These are phyloP conservation scores for Geotrichum reessii DNA, from an alignment of 1,139 yeast species.

Conservation along the genomic window DNA sequence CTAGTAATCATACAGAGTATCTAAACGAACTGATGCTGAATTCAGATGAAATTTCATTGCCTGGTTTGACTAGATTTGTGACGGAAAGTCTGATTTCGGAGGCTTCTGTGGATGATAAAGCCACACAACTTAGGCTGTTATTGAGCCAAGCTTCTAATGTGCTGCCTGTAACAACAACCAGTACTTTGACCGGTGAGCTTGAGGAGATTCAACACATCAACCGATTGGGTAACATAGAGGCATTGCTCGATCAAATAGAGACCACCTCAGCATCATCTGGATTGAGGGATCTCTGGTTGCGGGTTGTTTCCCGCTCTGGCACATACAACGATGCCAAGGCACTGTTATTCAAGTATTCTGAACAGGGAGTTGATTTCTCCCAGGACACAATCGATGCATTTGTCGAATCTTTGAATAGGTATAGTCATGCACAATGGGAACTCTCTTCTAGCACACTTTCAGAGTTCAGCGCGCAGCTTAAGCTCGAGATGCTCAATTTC, in stretches of 20 bases:
- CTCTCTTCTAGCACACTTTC: slow-evolving; percentile 22
- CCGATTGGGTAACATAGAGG: slow-evolving; percentile 21
- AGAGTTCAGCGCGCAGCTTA: slow-evolving; percentile 25
- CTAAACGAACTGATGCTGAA: slow-evolving; percentile 10
- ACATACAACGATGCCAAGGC: slow-evolving; percentile 28
- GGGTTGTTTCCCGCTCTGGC: slow-evolving; percentile 30
- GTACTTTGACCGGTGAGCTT: slow-evolving; percentile 20
- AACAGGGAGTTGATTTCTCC: slow-evolving; percentile 23
- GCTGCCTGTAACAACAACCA: slow-evolving; percentile 20
- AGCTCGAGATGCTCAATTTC: slow-evolving; percentile 23
- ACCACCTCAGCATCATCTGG: slow-evolving; percentile 12
- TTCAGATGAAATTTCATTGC: slow-evolving; percentile 14
- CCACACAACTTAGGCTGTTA: slow-evolving; percentile 16
- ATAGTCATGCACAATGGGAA: slow-evolving; percentile 25
- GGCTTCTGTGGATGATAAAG: neutral
- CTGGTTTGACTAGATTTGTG: slow-evolving; percentile 12
- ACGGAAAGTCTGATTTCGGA: slow-evolving; percentile 2
- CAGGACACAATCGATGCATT: slow-evolving; percentile 28
- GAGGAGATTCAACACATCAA: slow-evolving; percentile 21
- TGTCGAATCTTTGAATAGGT: slow-evolving; percentile 24
- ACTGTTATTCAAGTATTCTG: slow-evolving; percentile 20
- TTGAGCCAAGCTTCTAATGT: slow-evolving; percentile 22
- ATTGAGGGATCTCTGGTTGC: slow-evolving; percentile 29
- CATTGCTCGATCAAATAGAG: slow-evolving; percentile 16
- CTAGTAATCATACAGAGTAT: neutral